Evolutionary conservation across 352 stramenopile species (phyloP), one percentile per base, ranked within the genome.

Genomic region (Globisporangium viniferum): DNA sequence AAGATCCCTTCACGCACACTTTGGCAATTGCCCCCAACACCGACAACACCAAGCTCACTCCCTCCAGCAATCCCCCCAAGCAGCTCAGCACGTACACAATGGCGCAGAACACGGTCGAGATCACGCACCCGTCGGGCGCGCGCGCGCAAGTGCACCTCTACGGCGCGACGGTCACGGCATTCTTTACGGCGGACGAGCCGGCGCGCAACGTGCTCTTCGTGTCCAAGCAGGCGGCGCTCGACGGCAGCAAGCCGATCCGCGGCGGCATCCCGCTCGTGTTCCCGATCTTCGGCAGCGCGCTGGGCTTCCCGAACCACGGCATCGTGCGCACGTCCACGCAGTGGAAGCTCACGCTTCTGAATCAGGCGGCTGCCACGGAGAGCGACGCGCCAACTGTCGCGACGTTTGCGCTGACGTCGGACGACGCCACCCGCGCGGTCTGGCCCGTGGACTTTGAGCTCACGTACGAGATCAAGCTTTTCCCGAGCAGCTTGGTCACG

Each of bases 251-350:
- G 73, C 86, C 96, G 39, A 98, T 99, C 70, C 91, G 97, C 46
- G 97, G 97, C 64, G 96, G 96, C 39, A 98, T 99, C 57, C 97
- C 97, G 39, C 74, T 99, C 24, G 95, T 98, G 48, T 99, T 99
- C 80, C 97, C 97, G 39, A 91, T 98, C 59, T 99, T 99, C 75
- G 96, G 95, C 63, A 79, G 76, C 46, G 86, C 84, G 7, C 66
- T 79, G n/a, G 85, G 81, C 8, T 97, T 97, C 69, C 91, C 91
- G 1, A 96, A 97, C 72, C 97, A 99, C 81, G 97, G 97, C 35
- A 98, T 99, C 75, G 89, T 95, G 41, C 90, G 97, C 46, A 90
- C 78, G 6, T 75, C 77, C 33, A 85, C 73, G 35, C 61, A 91
- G 53, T 95, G 88, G 88, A 78, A 75, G 64, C 74, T 93, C 36